Conservation (phyloP, 2,329 filamentous ascomycete genomes). For the Fusarium albidum region DNA sequence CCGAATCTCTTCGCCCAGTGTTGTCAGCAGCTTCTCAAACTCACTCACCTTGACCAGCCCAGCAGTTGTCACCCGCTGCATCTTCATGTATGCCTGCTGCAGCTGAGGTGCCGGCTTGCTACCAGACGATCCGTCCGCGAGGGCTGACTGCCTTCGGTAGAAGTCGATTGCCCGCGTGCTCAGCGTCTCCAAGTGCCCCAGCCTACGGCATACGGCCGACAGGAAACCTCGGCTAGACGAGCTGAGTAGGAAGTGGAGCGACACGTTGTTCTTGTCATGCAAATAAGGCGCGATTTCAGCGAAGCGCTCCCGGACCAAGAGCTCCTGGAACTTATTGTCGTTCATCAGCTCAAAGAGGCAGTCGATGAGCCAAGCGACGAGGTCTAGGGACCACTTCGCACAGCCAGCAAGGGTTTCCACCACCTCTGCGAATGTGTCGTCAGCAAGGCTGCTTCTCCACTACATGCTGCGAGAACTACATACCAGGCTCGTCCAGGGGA, state of each 20-base stretch:
- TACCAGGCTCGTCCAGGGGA: conserved; percentile 67
- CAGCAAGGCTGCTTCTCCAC: not conserved
- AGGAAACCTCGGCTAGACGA: conserved; percentile 79
- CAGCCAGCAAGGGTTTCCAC: conserved; percentile 77
- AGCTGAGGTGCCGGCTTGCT: conserved; percentile 58
- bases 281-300: conserved; percentile 61
- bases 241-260: conserved; percentile 72
- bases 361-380: conserved; percentile 71
- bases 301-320: conserved; percentile 58
- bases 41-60: conserved; percentile 66
- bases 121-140: conserved; percentile 48
- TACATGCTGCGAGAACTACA: conserved; percentile 19
- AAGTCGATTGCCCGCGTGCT: conserved; percentile 59
- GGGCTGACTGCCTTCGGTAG: conserved; percentile 56
- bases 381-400: conserved; percentile 79
- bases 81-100: conserved; percentile 63
- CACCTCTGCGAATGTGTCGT: conserved; percentile 63
- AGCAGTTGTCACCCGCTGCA: conserved; percentile 59
- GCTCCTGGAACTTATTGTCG: conserved; percentile 59
- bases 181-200: conserved; percentile 63
- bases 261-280: conserved; percentile 62
- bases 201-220: conserved; percentile 70
- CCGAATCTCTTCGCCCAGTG: conserved; percentile 59
- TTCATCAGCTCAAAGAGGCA: conserved; percentile 64
- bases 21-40: conserved; percentile 68